Percentiles rank a stretch among this genome's conserved stretches.
phyloP scores from a whole-genome alignment of 2,329 filamentous ascomycete genomes.

The Massarina eburnea region DNA sequence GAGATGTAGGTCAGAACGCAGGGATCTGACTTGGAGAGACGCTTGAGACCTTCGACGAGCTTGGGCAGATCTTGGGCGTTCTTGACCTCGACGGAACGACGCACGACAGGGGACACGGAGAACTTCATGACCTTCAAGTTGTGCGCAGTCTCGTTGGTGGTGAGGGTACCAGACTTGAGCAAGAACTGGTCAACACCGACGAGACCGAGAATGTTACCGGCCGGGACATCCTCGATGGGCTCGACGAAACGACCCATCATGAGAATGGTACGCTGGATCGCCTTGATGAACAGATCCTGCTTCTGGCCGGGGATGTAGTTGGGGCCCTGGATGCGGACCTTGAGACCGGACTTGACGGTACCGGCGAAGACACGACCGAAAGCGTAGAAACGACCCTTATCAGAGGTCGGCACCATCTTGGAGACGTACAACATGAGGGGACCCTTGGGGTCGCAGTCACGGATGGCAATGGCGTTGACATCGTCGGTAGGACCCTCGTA shows the following conservation, averaged over 20 bases:
- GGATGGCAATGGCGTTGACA: constrained; percentile 91
- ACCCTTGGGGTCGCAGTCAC: constrained; percentile 96
- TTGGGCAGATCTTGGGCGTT: constrained; percentile 99
- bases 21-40: constrained; percentile 99
- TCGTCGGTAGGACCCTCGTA: constrained; percentile 98
- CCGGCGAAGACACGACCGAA: constrained; percentile 99
- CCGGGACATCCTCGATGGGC: constrained; percentile 97
- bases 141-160: constrained; percentile 95
- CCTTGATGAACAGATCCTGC: constrained; percentile 99
- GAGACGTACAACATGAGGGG: constrained; percentile 99
- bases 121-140: constrained; percentile 99
- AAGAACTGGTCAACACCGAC: constrained; percentile 99
- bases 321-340: constrained; percentile 99
- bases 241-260: constrained; percentile 99
- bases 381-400: constrained; percentile 99
- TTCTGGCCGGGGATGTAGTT: constrained; percentile 99
- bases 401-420: constrained; percentile 99
- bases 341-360: constrained; percentile 95
- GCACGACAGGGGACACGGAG: constrained; percentile 98
- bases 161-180: constrained; percentile 99
- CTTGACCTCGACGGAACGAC: constrained; percentile 99
- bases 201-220: constrained; percentile 99
- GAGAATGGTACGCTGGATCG: constrained; percentile 98
- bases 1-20: constrained; percentile 90
- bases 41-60: constrained; percentile 99